These are phyloP conservation scores for Aspergillus ellipticus DNA, from an alignment of 495 filamentous ascomycete genomes.

Conservation along the genomic window DNA sequence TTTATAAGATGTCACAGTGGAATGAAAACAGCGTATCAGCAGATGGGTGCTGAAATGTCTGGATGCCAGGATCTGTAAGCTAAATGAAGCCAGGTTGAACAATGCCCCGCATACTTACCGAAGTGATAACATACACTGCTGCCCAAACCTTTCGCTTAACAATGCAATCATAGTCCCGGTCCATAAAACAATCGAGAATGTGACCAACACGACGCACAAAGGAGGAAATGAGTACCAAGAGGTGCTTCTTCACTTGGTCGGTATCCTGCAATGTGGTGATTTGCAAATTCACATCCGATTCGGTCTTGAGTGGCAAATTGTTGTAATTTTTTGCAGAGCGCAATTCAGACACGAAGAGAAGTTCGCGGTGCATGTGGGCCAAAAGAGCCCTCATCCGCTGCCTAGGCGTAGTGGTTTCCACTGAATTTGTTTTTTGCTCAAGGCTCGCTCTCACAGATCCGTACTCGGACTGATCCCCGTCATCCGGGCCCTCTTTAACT, in stretches of 20 bases:
- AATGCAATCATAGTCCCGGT: slow-evolving; percentile 6
- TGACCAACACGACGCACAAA: slow-evolving; percentile 4
- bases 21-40: slow-evolving; percentile 2
- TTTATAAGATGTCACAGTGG: background rate
- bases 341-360: background rate
- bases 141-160: slow-evolving; percentile 11
- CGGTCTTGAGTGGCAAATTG: background rate
- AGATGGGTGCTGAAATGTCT: background rate
- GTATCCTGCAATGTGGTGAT: background rate
- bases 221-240: background rate
- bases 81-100: background rate
- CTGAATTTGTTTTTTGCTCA: too few species aligned
- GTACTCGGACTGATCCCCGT: background rate
- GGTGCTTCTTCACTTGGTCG: background rate
- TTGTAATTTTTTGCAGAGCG: slow-evolving; percentile 1
- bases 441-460: too few species aligned
- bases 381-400: slow-evolving; percentile 7
- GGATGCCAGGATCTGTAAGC: background rate
- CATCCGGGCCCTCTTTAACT: background rate
- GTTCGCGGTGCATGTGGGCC: slow-evolving; percentile 5
- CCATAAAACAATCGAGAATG: slow-evolving; percentile 8
- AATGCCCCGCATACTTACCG: background rate
- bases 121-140: background rate
- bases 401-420: background rate
- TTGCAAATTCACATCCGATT: background rate